Base-by-base conservation (phyloP, 208 protist species). In the Leishmania major region DNA sequence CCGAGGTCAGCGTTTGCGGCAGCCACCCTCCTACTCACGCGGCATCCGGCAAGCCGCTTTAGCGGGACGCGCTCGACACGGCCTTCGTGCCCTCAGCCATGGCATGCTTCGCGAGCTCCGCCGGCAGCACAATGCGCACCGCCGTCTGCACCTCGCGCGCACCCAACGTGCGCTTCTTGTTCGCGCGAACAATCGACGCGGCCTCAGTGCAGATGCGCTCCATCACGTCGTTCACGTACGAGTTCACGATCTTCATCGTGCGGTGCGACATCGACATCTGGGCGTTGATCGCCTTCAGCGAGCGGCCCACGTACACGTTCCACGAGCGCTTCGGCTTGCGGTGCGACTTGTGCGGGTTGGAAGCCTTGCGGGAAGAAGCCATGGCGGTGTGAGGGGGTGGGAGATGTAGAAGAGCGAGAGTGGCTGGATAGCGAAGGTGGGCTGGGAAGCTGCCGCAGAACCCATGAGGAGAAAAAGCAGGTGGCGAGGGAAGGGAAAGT, bases 1-100 rank as follows among this genome's bases (percentile, higher is more conserved):
- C 66, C 17, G 31, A 28, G 15, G 37, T 19, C 66, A 71, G 66
- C 66, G 19, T 47, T 37, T 28, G 37, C 66, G 66, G 66, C 66
- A 71, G 37, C 5, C 66, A 45, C 66, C 66, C 37, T 25, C 66
- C 66, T 71, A 71, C 66, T 28, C 37, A 3, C 31, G 3, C 37
- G 37, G 37, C 31, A 40, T 45, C 37, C 37, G 66, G 4, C 17
- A 47, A 43, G 15, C 13, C 62, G 62, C 5, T 28, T 55, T 55
- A 55, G 10, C 37, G n/a, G 62, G 81, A 84, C 51, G 86, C 78
- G 84, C 98, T 99, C 87, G 96, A 98, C 62, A 99, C 98, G 57
- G 99, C 99, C 92, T 99, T 99, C 78, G 98, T 99, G 86, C 98
- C 99, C 94, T 99, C 98, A 66, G 98, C 98, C 84, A 99, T 99